Base-by-base conservation (phyloP, 1,284 basidiomycete genomes). In the Grifola frondosa region DNA sequence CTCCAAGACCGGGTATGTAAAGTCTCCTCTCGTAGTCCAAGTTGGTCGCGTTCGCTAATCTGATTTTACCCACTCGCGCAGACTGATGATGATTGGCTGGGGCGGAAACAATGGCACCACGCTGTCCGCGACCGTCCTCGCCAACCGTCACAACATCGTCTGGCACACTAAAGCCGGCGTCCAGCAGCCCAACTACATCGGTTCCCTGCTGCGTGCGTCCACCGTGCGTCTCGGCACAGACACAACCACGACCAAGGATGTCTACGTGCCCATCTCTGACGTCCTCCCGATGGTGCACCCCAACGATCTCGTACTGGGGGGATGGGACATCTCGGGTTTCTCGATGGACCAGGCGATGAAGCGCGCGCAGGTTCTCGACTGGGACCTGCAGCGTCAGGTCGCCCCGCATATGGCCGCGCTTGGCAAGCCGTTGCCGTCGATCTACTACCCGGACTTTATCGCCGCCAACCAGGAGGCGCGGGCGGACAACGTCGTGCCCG, bases 31-130 rank as follows among this genome's bases (percentile, higher is more conserved):
- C 38, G 39, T 48, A 34, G 28, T 30, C 5, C 21, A 13, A 24
- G 26, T 15, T 9, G 31, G 36, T 44, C 37, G 13, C 37, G 34
- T 12, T 6, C 8, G n/a, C 30, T 17, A 19, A 57, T 30, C 16
- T 28, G 30, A 42, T 50, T 49, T 39, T 39, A 20, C 49, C 44
- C 25, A 37, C 32, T 48, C 42, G 10, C 37, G 2, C 53, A 96
- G 96, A 48, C 78, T 98, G 55, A 91, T 99, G 89, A 88, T 99
- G 78, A 88, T 98, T 61, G 96, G 96, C 53, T 73, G 95, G 54
- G 96, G 96, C 54, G 96, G 96, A 49, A 99, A 99, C 81, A 99
- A 99, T 65, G 96, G 96, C 48, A 84, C 91, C 43, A 99, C 96
- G 33, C 81, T 98, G 47, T 87, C 87, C 55, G 95, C 97, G 21